Base-by-base conservation (phyloP, 1,284 basidiomycete species). In the Ceratorhiza oryzae-sativae region DNA sequence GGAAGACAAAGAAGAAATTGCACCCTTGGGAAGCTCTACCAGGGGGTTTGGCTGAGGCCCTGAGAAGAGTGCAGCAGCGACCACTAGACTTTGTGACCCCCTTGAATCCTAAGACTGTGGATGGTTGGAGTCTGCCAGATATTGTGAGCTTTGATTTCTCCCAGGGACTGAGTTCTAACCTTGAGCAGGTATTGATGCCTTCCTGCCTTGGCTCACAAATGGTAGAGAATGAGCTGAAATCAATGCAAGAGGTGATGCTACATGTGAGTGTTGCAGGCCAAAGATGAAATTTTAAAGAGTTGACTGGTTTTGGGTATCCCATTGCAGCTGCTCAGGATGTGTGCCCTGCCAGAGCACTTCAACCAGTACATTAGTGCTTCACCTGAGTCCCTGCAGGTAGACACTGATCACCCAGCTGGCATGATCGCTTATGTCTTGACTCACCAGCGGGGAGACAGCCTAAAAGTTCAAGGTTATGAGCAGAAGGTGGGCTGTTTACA, bases 21-120 rank as follows among this genome's bases (percentile, higher is more conserved):
- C 60, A 62, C 20, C 34, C 27, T 1, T 62, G 60, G 60, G 60
- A 62, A 3, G 20, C 13, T 18, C 20, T 62, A 15, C 60, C 60
- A 8, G 60, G 60, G 8, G n/a, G n/a, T 13, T 13, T 42, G 8
- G 36, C 39, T 15, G 59, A 6, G 9, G 59, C 59, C 1, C 25
- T 62, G 27, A 48, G 18, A 6, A 12, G 60, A 32, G 41, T 23
- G 4, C 23, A 32, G 27, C 12, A 12, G 3, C 45, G 9, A 5
- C 53, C 30, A 18, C 1, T 15, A 18, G 23, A 1, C 13, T 56
- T 56, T 18, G n/a, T 36, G 15, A 56, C 27, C 1, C 5, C 32
- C 9, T 36, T 56, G 30, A 56, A 34, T 12, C 34, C 53, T 15
- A 56, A 36, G 53, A 32, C 27, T 9, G 53, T 32, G 1, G 34